Base-by-base conservation (phyloP, 1,284 basidiomycete genomes). In the Cryptococcus jaspeensis region DNA sequence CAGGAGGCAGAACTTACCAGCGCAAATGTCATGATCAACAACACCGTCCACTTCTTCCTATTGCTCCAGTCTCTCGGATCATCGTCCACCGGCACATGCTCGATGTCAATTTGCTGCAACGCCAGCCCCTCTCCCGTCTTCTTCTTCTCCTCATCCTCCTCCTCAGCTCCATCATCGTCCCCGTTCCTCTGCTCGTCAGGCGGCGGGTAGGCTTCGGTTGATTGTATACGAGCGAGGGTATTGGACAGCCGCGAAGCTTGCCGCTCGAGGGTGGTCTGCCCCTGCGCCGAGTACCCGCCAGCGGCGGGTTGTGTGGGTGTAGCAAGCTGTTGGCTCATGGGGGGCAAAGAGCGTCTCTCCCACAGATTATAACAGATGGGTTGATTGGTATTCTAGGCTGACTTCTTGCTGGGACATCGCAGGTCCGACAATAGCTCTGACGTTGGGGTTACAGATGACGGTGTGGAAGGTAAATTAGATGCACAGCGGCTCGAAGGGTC, bases 41-140 rank as follows among this genome's bases (percentile, higher is more conserved):
- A 53, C 2, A 71, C 72, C 18, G 67, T 53, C 37, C 63, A 73
- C 82, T 94, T 93, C 67, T 86, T 84, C 45, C 77, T 59, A 16
- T 67, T 58, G 1, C 84, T 84, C 91, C 91, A 94, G 60, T 81
- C 70, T 45, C 89, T 80, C 9, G 91, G 91, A 76, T 93, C 90
- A 66, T 93, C 83, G 9, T 80, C 74, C 3, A 92, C 89, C 13
- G 81, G 79, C 32, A 81, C 79, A 69, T 87, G 85, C 64, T 88
- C 86, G 54, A 88, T 87, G 70, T 87, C 86, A 15, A 80, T 40
- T 0, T 69, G 67, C 13, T 38, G 32, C 20, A 25, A 42, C 40
- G 28, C 37, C 28, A 42, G 28, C 32, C 18, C 45, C 20, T 40
- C 51, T 20, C 36, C 36, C 4, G 25, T 32, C 40, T 42, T 18